phyloP scores from a whole-genome alignment of 176 grass and related monocot species.

The Puccinellia tenuiflora region DNA sequence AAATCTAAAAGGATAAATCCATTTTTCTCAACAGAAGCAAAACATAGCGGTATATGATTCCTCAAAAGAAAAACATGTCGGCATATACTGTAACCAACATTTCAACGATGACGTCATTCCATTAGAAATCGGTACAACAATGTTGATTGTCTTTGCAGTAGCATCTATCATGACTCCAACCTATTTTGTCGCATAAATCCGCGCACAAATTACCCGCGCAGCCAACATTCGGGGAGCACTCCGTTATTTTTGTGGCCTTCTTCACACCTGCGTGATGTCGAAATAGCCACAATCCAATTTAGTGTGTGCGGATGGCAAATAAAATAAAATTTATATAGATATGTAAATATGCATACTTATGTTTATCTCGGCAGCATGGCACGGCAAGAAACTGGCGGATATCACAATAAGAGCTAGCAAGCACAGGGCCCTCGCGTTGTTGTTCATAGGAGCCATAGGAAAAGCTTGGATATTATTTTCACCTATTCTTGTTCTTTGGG shows the following conservation, averaged over 20 bases:
- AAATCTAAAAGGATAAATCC: no score
- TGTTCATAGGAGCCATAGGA: neutral
- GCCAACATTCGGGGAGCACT: neutral
- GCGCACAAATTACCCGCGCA: neutral
- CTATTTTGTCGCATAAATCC: neutral
- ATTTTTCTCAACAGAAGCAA: no score
- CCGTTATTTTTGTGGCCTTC: neutral
- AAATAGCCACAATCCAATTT: neutral
- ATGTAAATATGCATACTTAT: neutral
- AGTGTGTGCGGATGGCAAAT: no score
- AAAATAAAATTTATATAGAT: neutral
- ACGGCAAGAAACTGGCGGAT: neutral
- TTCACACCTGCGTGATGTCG: neutral
- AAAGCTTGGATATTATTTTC: neutral
- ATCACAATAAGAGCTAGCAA: neutral
- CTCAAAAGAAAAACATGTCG: neutral
- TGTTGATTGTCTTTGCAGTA: neutral
- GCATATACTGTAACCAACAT: neutral
- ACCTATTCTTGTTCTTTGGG: neutral
- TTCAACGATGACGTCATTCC: neutral
- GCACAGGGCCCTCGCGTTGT: neutral
- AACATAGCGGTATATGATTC: neutral
- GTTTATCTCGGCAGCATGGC: neutral
- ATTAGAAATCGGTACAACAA: neutral
- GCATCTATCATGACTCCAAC: neutral